phyloP scores from a whole-genome alignment of 306 rosid genomes.

The Rubus idaeus region DNA sequence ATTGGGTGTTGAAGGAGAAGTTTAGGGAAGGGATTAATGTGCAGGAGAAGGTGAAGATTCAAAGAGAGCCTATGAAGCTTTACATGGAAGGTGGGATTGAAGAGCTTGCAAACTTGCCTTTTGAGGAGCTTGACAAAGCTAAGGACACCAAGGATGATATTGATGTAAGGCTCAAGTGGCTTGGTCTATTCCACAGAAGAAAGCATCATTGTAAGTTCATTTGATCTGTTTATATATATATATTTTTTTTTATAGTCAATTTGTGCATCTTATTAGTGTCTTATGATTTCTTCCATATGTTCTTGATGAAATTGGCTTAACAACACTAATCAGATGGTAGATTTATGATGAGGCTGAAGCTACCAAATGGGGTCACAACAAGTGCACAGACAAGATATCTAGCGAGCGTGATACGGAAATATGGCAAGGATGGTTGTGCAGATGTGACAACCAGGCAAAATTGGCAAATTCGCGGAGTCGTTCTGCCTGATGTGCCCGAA shows the following conservation, averaged over 20 bases:
- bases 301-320: conserved; percentile 6
- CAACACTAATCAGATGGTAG: conserved; percentile 62
- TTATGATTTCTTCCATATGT: not conserved
- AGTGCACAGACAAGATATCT: conserved; percentile 78
- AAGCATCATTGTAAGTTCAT: conserved; percentile 78
- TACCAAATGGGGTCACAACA: conserved; percentile 92
- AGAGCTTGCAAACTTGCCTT: conserved; percentile 60
- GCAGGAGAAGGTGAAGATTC: conserved; percentile 75
- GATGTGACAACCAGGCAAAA: conserved; percentile 96
- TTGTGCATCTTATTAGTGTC: no score
- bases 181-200: conserved; percentile 91
- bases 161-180: conserved; percentile 98
- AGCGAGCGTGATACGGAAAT: conserved; percentile 77
- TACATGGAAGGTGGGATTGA: conserved; percentile 75
- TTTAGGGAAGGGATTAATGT: conserved; percentile 69
- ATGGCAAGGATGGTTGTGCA: conserved; percentile 90
- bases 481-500: conserved; percentile 82
- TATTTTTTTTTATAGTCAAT: no score
- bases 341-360: conserved; percentile 96
- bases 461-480: conserved; percentile 94
- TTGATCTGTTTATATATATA: not conserved
- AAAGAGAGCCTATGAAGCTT: conserved; percentile 82
- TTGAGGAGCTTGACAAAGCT: conserved; percentile 66
- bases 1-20: conserved; percentile 78
- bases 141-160: conserved; percentile 75